phyloP scores from a whole-genome alignment of 2,329 filamentous ascomycete species.

The Colletotrichum salicis region DNA sequence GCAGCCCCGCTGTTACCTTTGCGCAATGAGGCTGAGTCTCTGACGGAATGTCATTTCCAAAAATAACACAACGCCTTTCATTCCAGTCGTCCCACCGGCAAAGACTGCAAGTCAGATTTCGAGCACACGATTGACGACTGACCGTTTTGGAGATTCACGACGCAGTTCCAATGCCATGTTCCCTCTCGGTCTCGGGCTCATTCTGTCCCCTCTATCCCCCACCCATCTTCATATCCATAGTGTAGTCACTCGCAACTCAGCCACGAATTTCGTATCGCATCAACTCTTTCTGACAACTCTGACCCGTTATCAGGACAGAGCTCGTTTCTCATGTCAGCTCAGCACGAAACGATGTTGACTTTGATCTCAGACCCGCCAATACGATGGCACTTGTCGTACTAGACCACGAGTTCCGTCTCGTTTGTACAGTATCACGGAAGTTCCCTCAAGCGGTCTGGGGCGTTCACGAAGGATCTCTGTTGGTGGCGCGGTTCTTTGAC shows the following conservation, averaged over 20 bases:
- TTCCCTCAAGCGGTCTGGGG: background rate
- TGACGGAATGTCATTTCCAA: background rate
- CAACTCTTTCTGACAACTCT: background rate
- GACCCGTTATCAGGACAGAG: background rate
- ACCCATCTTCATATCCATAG: background rate
- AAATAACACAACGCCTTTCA: background rate
- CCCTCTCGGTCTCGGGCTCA: background rate
- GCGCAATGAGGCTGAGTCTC: background rate
- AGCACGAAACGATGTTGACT: background rate
- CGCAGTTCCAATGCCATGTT: background rate
- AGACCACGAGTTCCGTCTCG: background rate
- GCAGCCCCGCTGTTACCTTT: background rate
- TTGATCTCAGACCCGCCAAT: background rate
- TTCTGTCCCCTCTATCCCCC: background rate
- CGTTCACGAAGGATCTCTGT: constrained; percentile 12
- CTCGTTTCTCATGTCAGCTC: background rate
- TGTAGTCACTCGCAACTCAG: background rate
- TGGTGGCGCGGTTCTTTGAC: constrained; percentile 6
- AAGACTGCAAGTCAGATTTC: background rate
- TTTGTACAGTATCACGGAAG: background rate
- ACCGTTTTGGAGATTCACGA: background rate
- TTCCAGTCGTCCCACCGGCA: background rate
- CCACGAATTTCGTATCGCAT: background rate
- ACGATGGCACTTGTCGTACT: background rate
- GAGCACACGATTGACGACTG: background rate